These are phyloP conservation scores for Calvatia gigantea DNA, from an alignment of 768 basidiomycete genomes.

Conservation along the genomic window DNA sequence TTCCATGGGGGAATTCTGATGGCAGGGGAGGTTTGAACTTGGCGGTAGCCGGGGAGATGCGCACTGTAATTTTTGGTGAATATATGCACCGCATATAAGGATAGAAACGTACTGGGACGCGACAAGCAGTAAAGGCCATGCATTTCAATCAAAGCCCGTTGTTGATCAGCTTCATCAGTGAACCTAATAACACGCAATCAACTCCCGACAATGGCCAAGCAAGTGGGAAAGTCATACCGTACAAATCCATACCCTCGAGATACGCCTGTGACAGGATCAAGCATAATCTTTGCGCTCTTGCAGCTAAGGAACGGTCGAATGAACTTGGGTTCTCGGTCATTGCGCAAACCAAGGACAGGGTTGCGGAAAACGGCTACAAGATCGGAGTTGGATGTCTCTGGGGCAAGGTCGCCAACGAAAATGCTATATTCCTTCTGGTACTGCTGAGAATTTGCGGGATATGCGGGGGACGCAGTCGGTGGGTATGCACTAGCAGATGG, in stretches of 20 bases:
- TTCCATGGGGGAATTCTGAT: slow-evolving; percentile 45
- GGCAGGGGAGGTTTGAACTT: slow-evolving; percentile 68
- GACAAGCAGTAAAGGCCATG: slow-evolving; percentile 87
- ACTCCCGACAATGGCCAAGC: slow-evolving; percentile 7
- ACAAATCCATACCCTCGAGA: slow-evolving; percentile 94
- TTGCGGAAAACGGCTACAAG: slow-evolving; percentile 92
- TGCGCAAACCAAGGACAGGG: slow-evolving; percentile 79
- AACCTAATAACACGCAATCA: slow-evolving; percentile 47
- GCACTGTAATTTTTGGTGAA: slow-evolving; percentile 50
- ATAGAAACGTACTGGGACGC: slow-evolving; percentile 66
- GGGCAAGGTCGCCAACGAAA: slow-evolving; percentile 91
- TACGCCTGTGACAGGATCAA: slow-evolving; percentile 85
- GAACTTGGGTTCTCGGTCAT: slow-evolving; percentile 85
- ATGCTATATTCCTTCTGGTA: slow-evolving; percentile 88
- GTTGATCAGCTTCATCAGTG: slow-evolving; percentile 84
- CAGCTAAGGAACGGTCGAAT: slow-evolving; percentile 88
- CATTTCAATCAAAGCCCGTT: slow-evolving; percentile 88
- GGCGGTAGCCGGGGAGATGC: slow-evolving; percentile 86
- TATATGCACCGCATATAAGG: slow-evolving; percentile 23
- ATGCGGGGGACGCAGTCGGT: slow-evolving; percentile 19
- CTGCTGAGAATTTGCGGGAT: slow-evolving; percentile 20
- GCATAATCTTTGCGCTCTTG: slow-evolving; percentile 95
- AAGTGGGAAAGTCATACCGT: slow-evolving; percentile 44
- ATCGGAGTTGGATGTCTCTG: slow-evolving; percentile 93
- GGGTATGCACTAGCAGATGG: slow-evolving; percentile 28